Conservation (phyloP, 1,139 yeast genomes). For the Arxiozyma heterogenica region DNA sequence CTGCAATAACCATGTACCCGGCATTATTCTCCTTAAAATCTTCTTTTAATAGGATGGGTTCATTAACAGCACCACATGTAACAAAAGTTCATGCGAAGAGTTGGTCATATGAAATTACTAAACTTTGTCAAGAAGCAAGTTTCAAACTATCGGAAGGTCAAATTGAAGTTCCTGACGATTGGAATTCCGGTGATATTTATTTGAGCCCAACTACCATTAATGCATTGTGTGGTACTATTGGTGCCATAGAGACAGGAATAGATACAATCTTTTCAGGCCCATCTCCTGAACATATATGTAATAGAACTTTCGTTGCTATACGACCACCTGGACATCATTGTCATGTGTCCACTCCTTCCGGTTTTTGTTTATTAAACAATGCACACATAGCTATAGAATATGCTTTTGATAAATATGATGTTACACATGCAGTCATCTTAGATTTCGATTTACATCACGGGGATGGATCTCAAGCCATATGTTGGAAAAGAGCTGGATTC, state of each 20-base stretch:
- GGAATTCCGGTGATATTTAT: conserved; percentile 83
- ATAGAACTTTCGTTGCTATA: conserved; percentile 58
- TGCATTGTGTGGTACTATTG: conserved; percentile 73
- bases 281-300: conserved; percentile 33
- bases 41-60: conserved; percentile 24
- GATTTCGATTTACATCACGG: conserved; percentile 88
- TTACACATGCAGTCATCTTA: conserved; percentile 73
- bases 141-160: conserved; percentile 46
- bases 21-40: conserved; percentile 46
- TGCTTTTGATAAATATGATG: conserved; percentile 53
- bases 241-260: conserved; percentile 66
- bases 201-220: conserved; percentile 56
- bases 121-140: conserved; percentile 52
- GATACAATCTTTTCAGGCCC: conserved; percentile 42
- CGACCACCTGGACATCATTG: conserved; percentile 90
- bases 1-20: conserved; percentile 66
- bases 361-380: conserved; percentile 78
- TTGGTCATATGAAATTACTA: conserved; percentile 59
- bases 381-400: conserved; percentile 79
- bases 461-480: conserved; percentile 84
- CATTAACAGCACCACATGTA: conserved; percentile 44
- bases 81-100: conserved; percentile 61
- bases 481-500: conserved; percentile 61
- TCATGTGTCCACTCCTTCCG: conserved; percentile 77
- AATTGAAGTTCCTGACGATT: conserved; percentile 68